phyloP scores from a whole-genome alignment of 2,329 filamentous ascomycete genomes.

The Hawksworthiomyces lignivorus region DNA sequence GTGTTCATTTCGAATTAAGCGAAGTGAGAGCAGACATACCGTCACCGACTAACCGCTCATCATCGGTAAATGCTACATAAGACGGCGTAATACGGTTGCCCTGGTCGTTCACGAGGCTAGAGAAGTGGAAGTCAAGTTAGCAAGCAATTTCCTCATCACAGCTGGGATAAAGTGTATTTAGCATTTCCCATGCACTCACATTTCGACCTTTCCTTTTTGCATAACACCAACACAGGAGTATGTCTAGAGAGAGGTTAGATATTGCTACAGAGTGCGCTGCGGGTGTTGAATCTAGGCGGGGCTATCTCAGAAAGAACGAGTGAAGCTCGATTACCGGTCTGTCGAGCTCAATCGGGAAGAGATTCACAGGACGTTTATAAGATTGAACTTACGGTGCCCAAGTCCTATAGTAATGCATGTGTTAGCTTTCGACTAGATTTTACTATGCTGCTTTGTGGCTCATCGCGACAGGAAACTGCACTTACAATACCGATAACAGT shows the following conservation, averaged over 20 bases:
- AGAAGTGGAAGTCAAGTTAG: not conserved
- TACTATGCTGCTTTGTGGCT: no score
- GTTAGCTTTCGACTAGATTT: slow-evolving; percentile 15
- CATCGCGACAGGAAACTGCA: slow-evolving; percentile 20
- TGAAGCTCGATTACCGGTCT: no score
- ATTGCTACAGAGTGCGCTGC: no score
- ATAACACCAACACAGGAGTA: slow-evolving; percentile 90
- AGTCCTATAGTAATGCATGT: slow-evolving; percentile 34
- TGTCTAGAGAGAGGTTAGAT: slow-evolving; percentile 37
- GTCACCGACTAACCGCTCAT: slow-evolving; percentile 94
- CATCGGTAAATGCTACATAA: slow-evolving; percentile 93
- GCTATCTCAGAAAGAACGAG: no score
- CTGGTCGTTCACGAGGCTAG: slow-evolving; percentile 78
- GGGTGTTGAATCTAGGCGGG: no score
- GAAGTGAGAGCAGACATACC: no score
- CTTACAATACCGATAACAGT: slow-evolving; percentile 81
- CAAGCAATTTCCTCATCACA: not conserved
- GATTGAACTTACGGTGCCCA: slow-evolving; percentile 58
- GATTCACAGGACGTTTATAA: no score
- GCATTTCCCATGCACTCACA: no score
- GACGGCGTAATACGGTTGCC: slow-evolving; percentile 91
- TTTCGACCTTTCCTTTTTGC: slow-evolving; percentile 91
- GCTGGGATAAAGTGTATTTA: no score
- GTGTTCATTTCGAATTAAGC: no score
- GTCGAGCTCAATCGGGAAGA: no score